A percentile compares a stretch with the other conserved stretches of the same genome.
Conservation (phyloP, 176 grass and related monocot species). For the Avena sativa region DNA sequence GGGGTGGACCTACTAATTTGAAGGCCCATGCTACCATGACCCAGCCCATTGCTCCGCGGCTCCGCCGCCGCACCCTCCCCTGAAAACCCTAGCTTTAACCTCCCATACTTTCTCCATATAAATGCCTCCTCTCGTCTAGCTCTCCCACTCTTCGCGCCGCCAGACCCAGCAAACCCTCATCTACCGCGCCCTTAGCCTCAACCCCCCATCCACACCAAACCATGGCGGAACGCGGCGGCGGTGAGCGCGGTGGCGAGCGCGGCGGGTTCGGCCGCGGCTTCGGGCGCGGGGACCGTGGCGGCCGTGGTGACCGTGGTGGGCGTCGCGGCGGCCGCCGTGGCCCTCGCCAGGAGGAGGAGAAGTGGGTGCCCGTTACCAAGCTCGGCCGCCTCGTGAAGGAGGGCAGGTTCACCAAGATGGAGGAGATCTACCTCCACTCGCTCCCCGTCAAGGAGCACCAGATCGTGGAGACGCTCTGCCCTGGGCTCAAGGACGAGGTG, state of each 20-base stretch:
- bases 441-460: constrained; percentile 94
- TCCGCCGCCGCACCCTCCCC: background rate
- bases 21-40: too few relatives aligned
- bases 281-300: constrained; percentile 45
- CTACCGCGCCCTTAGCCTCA: background rate
- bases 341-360: constrained; percentile 73
- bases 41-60: constrained; percentile 11
- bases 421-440: constrained; percentile 90
- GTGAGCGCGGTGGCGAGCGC: constrained; percentile 54
- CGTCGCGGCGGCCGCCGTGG: constrained; percentile 59
- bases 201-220: background rate
- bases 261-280: constrained; percentile 64
- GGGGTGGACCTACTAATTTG: background rate
- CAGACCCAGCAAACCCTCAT: constrained; percentile 29
- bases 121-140: background rate
- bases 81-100: constrained; percentile 48
- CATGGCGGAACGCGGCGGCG: constrained; percentile 72
- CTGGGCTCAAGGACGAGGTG: constrained; percentile 86
- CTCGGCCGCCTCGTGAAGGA: constrained; percentile 89
- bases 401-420: constrained; percentile 47
- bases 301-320: constrained; percentile 40
- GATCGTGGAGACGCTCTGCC: constrained; percentile 66
- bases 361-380: constrained; percentile 93
- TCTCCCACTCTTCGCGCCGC: constrained; percentile 30
- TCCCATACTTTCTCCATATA: background rate